These are phyloP conservation scores for Neurospora pannonica DNA, from an alignment of 495 filamentous ascomycete species.

Conservation along the genomic window DNA sequence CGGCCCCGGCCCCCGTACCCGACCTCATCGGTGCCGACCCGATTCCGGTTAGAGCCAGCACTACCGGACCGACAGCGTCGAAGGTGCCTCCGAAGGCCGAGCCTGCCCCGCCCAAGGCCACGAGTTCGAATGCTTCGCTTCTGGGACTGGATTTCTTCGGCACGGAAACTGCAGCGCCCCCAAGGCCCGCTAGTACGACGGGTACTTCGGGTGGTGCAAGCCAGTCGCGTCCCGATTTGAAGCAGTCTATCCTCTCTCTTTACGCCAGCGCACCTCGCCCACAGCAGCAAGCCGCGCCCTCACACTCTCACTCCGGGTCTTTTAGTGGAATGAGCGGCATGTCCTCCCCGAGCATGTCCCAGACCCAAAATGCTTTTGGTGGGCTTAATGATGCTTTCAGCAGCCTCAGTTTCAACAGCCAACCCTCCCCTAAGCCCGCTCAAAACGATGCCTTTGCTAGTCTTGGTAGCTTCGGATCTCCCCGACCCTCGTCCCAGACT, in stretches of 20 bases:
- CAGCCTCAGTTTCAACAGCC: conserved; percentile 58
- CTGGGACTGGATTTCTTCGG: conserved; percentile 92
- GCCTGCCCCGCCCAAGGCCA: conserved; percentile 47
- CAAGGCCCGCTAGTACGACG: conserved; percentile 63
- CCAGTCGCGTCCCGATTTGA: conserved; percentile 83
- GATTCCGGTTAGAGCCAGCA: conserved; percentile 39
- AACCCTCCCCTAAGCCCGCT: conserved; percentile 43
- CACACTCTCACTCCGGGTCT: conserved; percentile 28
- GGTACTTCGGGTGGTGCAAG: conserved; percentile 46
- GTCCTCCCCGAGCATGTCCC: conserved; percentile 36
- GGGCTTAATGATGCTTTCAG: conserved; percentile 85
- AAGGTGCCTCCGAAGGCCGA: conserved; percentile 56
- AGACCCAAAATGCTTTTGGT: conserved; percentile 48
- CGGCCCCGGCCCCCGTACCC: conserved; percentile 18
- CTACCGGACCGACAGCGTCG: conserved; percentile 56
- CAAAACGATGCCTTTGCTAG: conserved; percentile 64
- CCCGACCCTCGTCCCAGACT: conserved; percentile 44
- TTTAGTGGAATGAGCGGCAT: conserved; percentile 46
- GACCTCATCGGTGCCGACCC: conserved; percentile 44
- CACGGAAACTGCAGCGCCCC: conserved; percentile 50
- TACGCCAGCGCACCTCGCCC: conserved; percentile 77
- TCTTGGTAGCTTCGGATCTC: conserved; percentile 51
- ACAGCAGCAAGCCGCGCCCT: conserved; percentile 45
- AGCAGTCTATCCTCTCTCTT: conserved; percentile 91
- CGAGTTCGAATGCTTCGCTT: conserved; percentile 69